Conservation (phyloP, 306 rosid genomes). For the Hippophae tibetana region DNA sequence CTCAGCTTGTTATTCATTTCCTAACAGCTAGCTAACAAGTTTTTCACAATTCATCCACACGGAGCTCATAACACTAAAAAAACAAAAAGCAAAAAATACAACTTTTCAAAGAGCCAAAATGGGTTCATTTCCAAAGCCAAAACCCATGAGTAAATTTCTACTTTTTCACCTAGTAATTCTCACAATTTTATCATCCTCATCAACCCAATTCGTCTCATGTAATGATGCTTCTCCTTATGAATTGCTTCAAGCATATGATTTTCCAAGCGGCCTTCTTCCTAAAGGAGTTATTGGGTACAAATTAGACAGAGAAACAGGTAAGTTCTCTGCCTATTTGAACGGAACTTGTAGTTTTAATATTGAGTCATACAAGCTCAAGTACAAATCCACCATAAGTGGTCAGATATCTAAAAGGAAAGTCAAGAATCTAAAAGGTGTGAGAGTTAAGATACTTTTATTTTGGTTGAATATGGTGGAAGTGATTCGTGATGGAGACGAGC, state of each 20-base stretch:
- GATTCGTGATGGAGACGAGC: background rate
- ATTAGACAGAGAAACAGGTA: background rate
- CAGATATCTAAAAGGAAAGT: background rate
- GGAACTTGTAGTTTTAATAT: background rate
- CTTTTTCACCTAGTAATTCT: background rate
- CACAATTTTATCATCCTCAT: background rate
- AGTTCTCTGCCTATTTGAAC: background rate
- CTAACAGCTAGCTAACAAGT: no score
- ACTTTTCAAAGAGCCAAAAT: background rate
- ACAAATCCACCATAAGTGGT: conserved; percentile 1
- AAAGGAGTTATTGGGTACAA: background rate
- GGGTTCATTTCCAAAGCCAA: no score
- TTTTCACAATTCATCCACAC: no score
- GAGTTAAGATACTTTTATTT: background rate
- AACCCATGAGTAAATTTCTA: no score
- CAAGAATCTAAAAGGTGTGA: conserved; percentile 6
- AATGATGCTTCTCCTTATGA: background rate
- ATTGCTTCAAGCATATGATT: background rate
- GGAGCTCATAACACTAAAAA: no score
- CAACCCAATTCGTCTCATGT: background rate
- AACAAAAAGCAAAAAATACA: background rate
- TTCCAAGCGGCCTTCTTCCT: background rate
- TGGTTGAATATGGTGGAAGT: conserved; percentile 1
- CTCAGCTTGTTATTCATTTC: no score
- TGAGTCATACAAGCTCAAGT: background rate